Evolutionary conservation across 331 rosid species (phyloP).

Genomic region (Malus hybrid): DNA sequence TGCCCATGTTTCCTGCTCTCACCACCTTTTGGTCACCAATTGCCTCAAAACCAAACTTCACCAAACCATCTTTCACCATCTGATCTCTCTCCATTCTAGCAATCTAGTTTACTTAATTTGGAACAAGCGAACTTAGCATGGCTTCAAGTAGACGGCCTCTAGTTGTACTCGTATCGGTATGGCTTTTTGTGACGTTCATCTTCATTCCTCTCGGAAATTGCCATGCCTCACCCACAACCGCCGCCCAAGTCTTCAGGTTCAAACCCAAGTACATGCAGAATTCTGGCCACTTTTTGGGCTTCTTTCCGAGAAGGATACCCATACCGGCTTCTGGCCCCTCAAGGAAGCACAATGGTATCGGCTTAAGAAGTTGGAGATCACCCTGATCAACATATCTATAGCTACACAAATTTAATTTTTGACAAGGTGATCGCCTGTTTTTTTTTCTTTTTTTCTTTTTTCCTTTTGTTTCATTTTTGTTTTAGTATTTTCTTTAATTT

Average conservation of each 20-base stretch:
- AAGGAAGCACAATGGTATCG: slow-evolving; percentile 89
- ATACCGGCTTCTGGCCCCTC: slow-evolving; percentile 92
- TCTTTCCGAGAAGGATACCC: slow-evolving; percentile 77
- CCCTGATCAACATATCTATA: slow-evolving; percentile 22
- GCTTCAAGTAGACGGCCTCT: slow-evolving; percentile 29
- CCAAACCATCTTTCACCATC: neutral
- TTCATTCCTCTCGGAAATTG: slow-evolving; percentile 19
- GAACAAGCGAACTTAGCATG: slow-evolving; percentile 24
- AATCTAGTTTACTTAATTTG: neutral
- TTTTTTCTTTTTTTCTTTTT: neutral
- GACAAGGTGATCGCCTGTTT: slow-evolving; percentile 25
- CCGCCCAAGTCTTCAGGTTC: slow-evolving; percentile 34
- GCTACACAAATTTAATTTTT: slow-evolving; percentile 18
- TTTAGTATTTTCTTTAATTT: slow-evolving; percentile 4
- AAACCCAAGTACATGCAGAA: slow-evolving; percentile 37
- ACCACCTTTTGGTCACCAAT: slow-evolving; percentile 19
- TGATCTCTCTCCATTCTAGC: neutral
- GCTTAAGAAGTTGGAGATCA: slow-evolving; percentile 66
- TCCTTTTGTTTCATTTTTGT: neutral
- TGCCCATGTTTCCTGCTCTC: slow-evolving; percentile 24
- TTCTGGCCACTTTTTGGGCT: slow-evolving; percentile 67
- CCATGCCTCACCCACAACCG: slow-evolving; percentile 44
- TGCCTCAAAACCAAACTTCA: slow-evolving; percentile 1
- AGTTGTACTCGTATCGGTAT: slow-evolving; percentile 19
- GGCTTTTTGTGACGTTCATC: slow-evolving; percentile 33